Conservation (phyloP, 2,329 filamentous ascomycete genomes). For the Clathrospora elynae region DNA sequence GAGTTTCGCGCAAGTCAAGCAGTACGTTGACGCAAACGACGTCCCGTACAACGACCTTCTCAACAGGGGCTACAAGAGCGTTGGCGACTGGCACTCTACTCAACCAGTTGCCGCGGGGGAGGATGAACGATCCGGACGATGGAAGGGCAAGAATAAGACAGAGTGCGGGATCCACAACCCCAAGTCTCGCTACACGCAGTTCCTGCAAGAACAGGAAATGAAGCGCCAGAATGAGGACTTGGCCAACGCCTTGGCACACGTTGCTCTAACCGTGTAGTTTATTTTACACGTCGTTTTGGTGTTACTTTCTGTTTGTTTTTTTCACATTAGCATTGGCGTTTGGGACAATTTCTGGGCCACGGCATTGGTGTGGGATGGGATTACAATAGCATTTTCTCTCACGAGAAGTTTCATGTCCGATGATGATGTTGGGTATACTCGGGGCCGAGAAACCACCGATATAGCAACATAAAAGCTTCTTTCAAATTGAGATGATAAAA, state of each 20-base stretch:
- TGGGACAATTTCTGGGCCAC: slow-evolving; percentile 21
- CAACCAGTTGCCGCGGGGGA: slow-evolving; percentile 86
- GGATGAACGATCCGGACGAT: slow-evolving; percentile 93
- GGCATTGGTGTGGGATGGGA: slow-evolving; percentile 17
- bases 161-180: slow-evolving; percentile 99
- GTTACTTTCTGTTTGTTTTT: slow-evolving; percentile 22
- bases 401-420: slow-evolving; percentile 5
- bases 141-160: slow-evolving; percentile 95
- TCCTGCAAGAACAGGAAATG: slow-evolving; percentile 72
- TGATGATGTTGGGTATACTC: slow-evolving; percentile 11
- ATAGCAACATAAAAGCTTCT: slow-evolving; percentile 10
- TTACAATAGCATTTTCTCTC: slow-evolving; percentile 5
- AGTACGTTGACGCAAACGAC: slow-evolving; percentile 81
- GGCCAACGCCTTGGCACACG: slow-evolving; percentile 39
- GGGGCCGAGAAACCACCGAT: slow-evolving; percentile 34
- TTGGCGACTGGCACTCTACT: slow-evolving; percentile 98
- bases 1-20: slow-evolving; percentile 86
- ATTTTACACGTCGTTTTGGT: too few species aligned
- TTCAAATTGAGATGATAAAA: too few species aligned
- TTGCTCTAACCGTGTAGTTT: slow-evolving; percentile 31
- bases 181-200: slow-evolving; percentile 89
- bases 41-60: slow-evolving; percentile 94
- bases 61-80: slow-evolving; percentile 94
- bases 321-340: slow-evolving; percentile 46
- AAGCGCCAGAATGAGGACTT: slow-evolving; percentile 56